phyloP scores from a whole-genome alignment of 2,329 filamentous ascomycete species.

The Ophiocordyceps australis region DNA sequence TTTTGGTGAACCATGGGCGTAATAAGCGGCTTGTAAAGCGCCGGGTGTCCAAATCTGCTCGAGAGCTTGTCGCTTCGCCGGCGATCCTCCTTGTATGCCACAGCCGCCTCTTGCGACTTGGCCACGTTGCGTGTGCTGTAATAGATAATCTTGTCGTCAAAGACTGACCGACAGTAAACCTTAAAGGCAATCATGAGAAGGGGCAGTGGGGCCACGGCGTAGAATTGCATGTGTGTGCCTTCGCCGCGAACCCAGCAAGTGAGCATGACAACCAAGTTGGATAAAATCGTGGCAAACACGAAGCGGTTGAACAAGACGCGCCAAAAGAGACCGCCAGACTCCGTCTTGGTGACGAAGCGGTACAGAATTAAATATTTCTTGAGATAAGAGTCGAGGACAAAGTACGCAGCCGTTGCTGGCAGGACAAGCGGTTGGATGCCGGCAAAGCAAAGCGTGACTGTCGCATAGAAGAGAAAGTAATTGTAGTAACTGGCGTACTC shows the following conservation, averaged over 20 bases:
- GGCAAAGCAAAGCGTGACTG: slow-evolving; percentile 71
- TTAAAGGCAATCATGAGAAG: slow-evolving; percentile 74
- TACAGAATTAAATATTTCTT: slow-evolving; percentile 95
- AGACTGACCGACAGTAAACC: slow-evolving; percentile 56
- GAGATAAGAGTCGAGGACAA: slow-evolving; percentile 67
- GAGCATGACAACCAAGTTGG: slow-evolving; percentile 62
- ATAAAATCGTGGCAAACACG: slow-evolving; percentile 61
- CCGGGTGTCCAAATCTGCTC: slow-evolving; percentile 75
- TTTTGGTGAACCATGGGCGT: slow-evolving; percentile 92
- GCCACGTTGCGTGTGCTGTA: slow-evolving; percentile 48
- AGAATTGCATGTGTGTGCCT: slow-evolving; percentile 41
- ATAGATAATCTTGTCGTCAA: slow-evolving; percentile 66
- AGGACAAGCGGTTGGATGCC: slow-evolving; percentile 77
- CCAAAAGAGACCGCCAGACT: slow-evolving; percentile 90
- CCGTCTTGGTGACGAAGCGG: slow-evolving; percentile 90
- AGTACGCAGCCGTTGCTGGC: slow-evolving; percentile 77
- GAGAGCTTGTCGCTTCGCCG: slow-evolving; percentile 50
- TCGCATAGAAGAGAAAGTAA: slow-evolving; percentile 89
- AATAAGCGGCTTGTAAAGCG: slow-evolving; percentile 72
- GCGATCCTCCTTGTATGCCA: slow-evolving; percentile 29
- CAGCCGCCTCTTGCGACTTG: slow-evolving; percentile 22
- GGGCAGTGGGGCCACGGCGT: slow-evolving; percentile 53
- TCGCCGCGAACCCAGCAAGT: slow-evolving; percentile 55
- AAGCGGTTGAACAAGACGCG: slow-evolving; percentile 83
- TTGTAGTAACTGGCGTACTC: slow-evolving; percentile 97